A percentile compares a stretch with the other conserved stretches of the same genome.
phyloP scores from a whole-genome alignment of 139 green algal genomes.

The Ulvella scutata region DNA sequence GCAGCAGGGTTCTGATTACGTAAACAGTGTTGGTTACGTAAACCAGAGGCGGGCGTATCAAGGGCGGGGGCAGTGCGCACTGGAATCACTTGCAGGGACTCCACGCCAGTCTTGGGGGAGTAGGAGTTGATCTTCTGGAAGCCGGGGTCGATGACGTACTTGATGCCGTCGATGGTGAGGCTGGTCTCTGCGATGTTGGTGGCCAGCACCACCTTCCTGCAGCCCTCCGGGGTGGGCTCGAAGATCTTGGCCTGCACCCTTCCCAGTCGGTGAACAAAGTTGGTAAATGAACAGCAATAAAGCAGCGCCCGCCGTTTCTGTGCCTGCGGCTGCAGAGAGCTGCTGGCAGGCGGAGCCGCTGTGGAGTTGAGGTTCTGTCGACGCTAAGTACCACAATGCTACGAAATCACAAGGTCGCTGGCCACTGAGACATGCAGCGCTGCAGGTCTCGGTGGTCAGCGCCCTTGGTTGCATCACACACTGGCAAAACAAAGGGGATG shows the following conservation, averaged over 20 bases:
- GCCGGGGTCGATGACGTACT: conserved; percentile 92
- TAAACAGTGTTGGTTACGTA: no score
- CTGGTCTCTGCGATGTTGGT: conserved; percentile 97
- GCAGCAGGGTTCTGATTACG: no score
- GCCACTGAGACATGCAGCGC: no score
- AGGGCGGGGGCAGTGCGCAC: conserved; percentile 16
- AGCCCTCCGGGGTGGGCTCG: conserved; percentile 74
- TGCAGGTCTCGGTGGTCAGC: no score
- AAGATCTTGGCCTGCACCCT: conserved; percentile 95
- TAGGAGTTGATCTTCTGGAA: conserved; percentile 97
- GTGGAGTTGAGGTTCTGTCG: background rate
- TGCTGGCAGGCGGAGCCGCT: background rate
- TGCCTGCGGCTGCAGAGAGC: no score
- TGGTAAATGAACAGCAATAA: no score
- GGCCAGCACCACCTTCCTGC: conserved; percentile 88
- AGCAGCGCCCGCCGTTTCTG: no score
- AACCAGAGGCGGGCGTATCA: background rate
- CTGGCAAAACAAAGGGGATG: no score
- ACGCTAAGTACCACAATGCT: background rate
- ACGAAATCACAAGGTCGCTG: background rate
- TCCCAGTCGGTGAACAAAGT: no score
- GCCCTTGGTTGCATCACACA: no score
- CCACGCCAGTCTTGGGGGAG: conserved; percentile 91
- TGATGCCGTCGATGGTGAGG: conserved; percentile 94
- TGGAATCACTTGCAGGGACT: conserved; percentile 85